phyloP scores from a whole-genome alignment of 1,139 yeast species.

The Yamadazyma aaseri region DNA sequence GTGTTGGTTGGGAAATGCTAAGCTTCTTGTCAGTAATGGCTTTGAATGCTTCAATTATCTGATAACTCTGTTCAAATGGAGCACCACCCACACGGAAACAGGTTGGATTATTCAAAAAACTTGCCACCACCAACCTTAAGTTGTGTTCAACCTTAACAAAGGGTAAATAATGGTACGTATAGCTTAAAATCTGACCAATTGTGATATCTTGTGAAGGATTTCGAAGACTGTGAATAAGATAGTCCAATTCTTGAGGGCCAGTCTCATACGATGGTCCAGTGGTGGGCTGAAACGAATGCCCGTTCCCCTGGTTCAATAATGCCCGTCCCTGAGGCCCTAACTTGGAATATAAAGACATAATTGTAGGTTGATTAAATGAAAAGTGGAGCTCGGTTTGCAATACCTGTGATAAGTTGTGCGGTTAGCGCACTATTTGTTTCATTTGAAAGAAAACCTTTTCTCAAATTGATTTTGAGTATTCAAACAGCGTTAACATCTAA shows the following conservation, averaged over 20 bases:
- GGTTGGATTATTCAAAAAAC: slow-evolving; percentile 48
- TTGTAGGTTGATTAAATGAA: slow-evolving; percentile 1
- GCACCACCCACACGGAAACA: slow-evolving; percentile 43
- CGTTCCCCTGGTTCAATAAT: background rate
- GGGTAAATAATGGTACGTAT: slow-evolving; percentile 61
- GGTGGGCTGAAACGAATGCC: slow-evolving; percentile 3
- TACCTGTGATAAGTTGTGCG: too few species aligned
- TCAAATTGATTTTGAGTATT: too few species aligned
- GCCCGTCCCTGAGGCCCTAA: slow-evolving; percentile 26
- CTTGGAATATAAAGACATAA: slow-evolving; percentile 21
- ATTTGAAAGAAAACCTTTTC: too few species aligned
- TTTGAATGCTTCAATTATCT: slow-evolving; percentile 50
- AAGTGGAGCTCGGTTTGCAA: background rate
- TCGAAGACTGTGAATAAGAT: slow-evolving; percentile 28
- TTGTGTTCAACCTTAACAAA: slow-evolving; percentile 58
- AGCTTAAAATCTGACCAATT: slow-evolving; percentile 44
- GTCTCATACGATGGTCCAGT: background rate
- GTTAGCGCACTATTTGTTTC: too few species aligned
- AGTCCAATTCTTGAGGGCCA: slow-evolving; percentile 49
- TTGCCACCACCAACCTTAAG: slow-evolving; percentile 48
- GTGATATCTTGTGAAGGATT: slow-evolving; percentile 13
- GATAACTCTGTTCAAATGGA: slow-evolving; percentile 35
- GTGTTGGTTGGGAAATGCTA: slow-evolving; percentile 60
- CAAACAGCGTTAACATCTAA: too few species aligned
- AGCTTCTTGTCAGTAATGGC: slow-evolving; percentile 51